These are phyloP conservation scores for Hymenoscyphus scutula DNA, from an alignment of 2,329 filamentous ascomycete species.

Conservation along the genomic window DNA sequence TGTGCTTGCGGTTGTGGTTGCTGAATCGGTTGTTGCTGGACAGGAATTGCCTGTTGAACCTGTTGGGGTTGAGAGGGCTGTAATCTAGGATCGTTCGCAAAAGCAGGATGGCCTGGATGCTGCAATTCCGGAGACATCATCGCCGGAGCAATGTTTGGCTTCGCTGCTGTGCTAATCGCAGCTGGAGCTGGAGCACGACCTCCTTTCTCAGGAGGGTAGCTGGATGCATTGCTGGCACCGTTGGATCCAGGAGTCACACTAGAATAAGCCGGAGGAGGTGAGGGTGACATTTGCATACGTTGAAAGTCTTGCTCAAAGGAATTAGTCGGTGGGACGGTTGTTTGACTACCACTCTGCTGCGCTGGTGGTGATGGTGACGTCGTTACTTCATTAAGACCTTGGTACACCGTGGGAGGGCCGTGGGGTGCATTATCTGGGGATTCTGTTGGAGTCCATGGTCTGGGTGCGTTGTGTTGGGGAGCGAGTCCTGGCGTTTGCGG, in stretches of 20 bases:
- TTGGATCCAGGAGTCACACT: conserved; percentile 59
- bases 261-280: conserved; percentile 93
- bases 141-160: conserved; percentile 39
- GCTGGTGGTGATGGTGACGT: conserved; percentile 42
- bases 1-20: conserved; percentile 8
- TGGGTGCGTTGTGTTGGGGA: conserved; percentile 41
- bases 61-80: conserved; percentile 35
- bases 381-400: conserved; percentile 71
- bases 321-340: conserved; percentile 61
- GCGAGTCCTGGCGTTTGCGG: conserved; percentile 34
- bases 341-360: conserved; percentile 31
- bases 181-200: conserved; percentile 29
- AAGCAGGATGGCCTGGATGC: conserved; percentile 76
- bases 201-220: conserved; percentile 77
- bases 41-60: conserved; percentile 26
- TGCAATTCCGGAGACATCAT: conserved; percentile 40
- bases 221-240: conserved; percentile 42
- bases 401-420: conserved; percentile 87
- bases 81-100: conserved; percentile 75
- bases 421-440: conserved; percentile 81
- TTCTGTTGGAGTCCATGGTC: conserved; percentile 96
- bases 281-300: conserved; percentile 74
- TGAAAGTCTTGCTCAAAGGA: conserved; percentile 85
- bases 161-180: conserved; percentile 31
- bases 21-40: conserved; percentile 27